A percentile compares a stretch with the other conserved stretches of the same genome.
phyloP scores from a whole-genome alignment of 177 flowering plant genomes.

The Telopea speciosissima region DNA sequence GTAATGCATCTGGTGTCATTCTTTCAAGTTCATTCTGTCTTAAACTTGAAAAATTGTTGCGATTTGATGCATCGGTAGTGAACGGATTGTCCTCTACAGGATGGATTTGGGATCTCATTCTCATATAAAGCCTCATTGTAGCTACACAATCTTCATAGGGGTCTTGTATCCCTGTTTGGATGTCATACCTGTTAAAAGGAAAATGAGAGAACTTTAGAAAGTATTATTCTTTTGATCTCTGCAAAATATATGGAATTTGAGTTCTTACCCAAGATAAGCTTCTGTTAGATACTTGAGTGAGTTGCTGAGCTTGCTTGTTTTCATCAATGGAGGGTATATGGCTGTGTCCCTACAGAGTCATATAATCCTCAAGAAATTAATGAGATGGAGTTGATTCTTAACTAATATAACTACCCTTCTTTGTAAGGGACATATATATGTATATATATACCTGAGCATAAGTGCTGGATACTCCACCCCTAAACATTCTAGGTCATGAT shows the following conservation, averaged over 20 bases:
- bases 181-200: conserved; percentile 53
- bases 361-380: not conserved
- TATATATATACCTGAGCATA: conserved; percentile 64
- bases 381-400: not conserved
- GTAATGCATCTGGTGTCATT: conserved; percentile 66
- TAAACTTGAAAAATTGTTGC: conserved; percentile 46
- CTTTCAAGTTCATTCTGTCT: conserved; percentile 72
- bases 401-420: not conserved
- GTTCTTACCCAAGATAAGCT: conserved; percentile 64
- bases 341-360: conserved; percentile 75
- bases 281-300: conserved; percentile 74
- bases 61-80: conserved; percentile 54
- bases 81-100: conserved; percentile 40
- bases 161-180: conserved; percentile 77
- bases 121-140: conserved; percentile 79
- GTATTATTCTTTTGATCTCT: not conserved
- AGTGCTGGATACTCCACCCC: conserved; percentile 62
- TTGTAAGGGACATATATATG: too few relatives aligned
- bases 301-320: conserved; percentile 90
- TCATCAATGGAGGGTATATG: conserved; percentile 87
- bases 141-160: conserved; percentile 89
- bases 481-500: conserved; percentile 70
- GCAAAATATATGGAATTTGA: not conserved
- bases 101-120: conserved; percentile 68
- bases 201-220: not conserved